These are phyloP conservation scores for Eimeria sp. DNA, from an alignment of 169 alveolate species.

Conservation along the genomic window DNA sequence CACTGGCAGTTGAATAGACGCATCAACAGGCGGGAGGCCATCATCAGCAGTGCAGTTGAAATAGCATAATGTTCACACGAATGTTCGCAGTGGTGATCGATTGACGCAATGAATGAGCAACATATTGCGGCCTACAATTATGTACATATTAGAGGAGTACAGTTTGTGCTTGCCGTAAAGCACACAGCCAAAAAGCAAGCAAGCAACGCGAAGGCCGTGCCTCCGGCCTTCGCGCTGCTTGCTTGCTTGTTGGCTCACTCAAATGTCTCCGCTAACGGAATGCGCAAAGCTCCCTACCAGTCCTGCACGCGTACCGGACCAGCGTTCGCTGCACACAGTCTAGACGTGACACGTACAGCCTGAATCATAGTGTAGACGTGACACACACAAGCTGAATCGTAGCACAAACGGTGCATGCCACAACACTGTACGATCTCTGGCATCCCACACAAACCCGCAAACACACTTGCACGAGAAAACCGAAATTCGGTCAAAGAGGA, in stretches of 20 bases:
- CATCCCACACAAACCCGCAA: neutral
- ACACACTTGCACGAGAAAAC: neutral
- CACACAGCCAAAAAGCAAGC: no score
- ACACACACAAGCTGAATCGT: no score
- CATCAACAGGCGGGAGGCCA: no score
- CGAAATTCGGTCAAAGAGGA: neutral
- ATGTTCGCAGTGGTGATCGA: neutral
- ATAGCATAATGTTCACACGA: neutral
- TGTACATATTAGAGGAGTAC: neutral
- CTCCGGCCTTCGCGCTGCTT: no score
- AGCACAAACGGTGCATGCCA: neutral
- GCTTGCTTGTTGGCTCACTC: no score
- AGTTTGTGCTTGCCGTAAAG: neutral
- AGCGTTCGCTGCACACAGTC: no score
- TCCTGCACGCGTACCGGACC: no score
- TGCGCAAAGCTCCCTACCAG: no score
- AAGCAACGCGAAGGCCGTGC: no score
- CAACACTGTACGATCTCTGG: neutral
- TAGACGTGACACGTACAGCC: no score
- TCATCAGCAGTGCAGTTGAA: neutral
- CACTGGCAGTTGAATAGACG: neutral
- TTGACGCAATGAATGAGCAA: neutral
- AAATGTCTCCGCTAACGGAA: no score
- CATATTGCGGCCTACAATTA: neutral
- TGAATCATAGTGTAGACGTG: no score